phyloP scores from a whole-genome alignment of 805 yeast species.

The Candida piceae region DNA sequence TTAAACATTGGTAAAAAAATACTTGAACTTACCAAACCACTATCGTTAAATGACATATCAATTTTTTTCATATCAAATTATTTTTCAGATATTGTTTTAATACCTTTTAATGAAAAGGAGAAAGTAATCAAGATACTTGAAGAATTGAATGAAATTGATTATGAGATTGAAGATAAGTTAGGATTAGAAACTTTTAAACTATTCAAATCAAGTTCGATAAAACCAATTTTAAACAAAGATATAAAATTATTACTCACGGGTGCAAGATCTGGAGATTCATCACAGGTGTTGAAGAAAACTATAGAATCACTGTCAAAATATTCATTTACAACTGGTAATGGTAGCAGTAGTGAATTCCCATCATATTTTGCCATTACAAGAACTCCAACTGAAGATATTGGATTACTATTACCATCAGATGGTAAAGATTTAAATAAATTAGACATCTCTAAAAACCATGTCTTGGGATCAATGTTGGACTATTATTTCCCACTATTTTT shows the following conservation, averaged over 20 bases:
- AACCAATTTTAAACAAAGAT: conserved; percentile 38
- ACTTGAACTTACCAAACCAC: conserved; percentile 51
- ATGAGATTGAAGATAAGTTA: too few species aligned
- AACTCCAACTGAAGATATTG: conserved; percentile 46
- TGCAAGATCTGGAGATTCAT: conserved; percentile 46
- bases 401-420: conserved; percentile 42
- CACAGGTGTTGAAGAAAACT: conserved; percentile 37
- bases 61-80: conserved; percentile 59
- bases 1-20: conserved; percentile 48
- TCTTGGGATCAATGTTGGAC: conserved; percentile 56
- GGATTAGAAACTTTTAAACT: conserved; percentile 30
- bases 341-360: conserved; percentile 25
- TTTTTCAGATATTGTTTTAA: conserved; percentile 56
- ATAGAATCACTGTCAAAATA: conserved; percentile 31
- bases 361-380: conserved; percentile 48
- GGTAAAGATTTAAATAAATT: conserved; percentile 30
- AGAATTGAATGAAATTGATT: conserved; percentile 9
- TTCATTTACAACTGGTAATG: conserved; percentile 1
- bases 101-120: conserved; percentile 43
- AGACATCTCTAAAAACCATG: conserved; percentile 35
- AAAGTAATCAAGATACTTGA: conserved; percentile 43
- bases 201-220: conserved; percentile 34
- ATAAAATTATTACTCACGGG: conserved; percentile 50
- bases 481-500: conserved; percentile 51
- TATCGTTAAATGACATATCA: conserved; percentile 52